Evolutionary conservation across 306 rosid species (phyloP), one percentile per base, ranked within the genome.

Genomic region (Prinsepia uniflora): DNA sequence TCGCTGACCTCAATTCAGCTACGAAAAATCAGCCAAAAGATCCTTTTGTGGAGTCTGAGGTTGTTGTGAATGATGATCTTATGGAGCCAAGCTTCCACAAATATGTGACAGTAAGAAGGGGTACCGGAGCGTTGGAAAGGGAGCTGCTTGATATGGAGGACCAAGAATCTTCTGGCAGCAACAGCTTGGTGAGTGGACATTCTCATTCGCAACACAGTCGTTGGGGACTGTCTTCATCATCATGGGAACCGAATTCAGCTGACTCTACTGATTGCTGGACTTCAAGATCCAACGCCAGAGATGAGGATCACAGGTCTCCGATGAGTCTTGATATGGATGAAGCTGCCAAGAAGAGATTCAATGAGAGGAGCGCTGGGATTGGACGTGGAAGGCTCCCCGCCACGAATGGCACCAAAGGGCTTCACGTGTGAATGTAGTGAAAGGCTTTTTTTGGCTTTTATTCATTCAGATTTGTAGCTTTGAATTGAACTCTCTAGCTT

Each of bases 1-100:
- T 93, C 52, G 94, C 98, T n/a, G 91, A 93, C 75, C 94, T 93
- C 75, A 90, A 93, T 72, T 79, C 90, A 49, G 77, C 84, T 10
- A 81, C 86, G 47, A 84, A 61, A 74, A 84, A 17, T 48, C 18
- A 30, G 20, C 64, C 11, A 34, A 84, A 83, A 64, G 90, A 90
- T 43, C 90, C 96, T 39, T 79, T 88, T 76, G 87, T 84, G 9
- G 97, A 90, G 84, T 82, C 92, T 7, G 92, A 90, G 84, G 82
- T 86, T 50, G 65, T 76, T 52, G 82, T 80, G 75, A 62, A 50
- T 20, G 96, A 93, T 69, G 97, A 93, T 72, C 77, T 88, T 67
- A 80, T 71, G 75, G 87, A 90, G 78, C 90, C 96, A 2, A 90
- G 97, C 75, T 86, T 93, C 67, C 98, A 93, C 24, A 93, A 84